Conservation (phyloP, 1,284 basidiomycete species). For the Cryptococcus jaspeensis region DNA sequence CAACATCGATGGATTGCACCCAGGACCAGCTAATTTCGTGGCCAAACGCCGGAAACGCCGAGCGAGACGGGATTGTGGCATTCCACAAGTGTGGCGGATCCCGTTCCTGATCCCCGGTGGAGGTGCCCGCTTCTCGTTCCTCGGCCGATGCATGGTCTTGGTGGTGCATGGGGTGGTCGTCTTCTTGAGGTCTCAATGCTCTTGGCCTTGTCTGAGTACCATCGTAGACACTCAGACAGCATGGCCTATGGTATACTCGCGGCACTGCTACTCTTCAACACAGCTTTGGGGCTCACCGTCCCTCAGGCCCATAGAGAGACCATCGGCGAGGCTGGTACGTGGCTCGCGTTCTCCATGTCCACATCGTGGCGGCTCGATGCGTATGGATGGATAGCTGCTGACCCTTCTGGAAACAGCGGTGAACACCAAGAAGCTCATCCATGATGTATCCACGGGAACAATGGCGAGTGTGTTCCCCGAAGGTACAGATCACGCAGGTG, state of each 20-base stretch:
- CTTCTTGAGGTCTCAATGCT: neutral
- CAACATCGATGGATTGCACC: neutral
- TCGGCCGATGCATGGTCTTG: neutral
- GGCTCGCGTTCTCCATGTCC: no score
- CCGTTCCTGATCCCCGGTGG: neutral
- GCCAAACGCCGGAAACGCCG: neutral
- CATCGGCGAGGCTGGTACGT: conserved; percentile 29
- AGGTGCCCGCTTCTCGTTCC: neutral
- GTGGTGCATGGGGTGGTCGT: neutral
- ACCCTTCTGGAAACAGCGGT: conserved; percentile 14
- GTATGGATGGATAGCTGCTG: no score
- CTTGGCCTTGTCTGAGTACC: neutral
- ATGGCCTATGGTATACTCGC: neutral
- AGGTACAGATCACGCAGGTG: conserved; percentile 32
- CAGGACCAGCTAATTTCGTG: neutral
- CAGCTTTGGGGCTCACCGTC: neutral
- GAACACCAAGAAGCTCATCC: conserved; percentile 28
- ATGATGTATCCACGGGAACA: conserved; percentile 35
- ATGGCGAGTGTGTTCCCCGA: conserved; percentile 46
- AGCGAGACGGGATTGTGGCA: no score
- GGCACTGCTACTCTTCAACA: neutral
- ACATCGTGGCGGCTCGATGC: no score
- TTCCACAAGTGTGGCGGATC: neutral
- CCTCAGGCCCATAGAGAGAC: conserved; percentile 24
- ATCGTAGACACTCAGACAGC: neutral